Percentiles rank a stretch among this genome's conserved stretches.
phyloP scores from a whole-genome alignment of 192 early-diverging fungal species.

The Gigaspora rosea region DNA sequence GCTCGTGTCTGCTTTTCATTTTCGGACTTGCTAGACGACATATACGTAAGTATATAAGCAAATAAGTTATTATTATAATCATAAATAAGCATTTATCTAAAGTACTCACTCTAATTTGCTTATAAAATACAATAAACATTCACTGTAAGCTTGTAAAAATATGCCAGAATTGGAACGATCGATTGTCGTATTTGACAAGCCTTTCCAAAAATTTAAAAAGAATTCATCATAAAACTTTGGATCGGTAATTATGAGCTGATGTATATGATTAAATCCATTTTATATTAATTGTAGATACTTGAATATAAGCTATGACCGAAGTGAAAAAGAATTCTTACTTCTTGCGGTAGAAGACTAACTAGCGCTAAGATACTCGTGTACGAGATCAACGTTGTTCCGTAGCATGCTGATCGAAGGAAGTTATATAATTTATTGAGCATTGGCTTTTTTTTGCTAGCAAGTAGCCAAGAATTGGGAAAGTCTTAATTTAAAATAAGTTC shows the following conservation, averaged over 20 bases:
- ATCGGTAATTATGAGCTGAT: constrained; percentile 34
- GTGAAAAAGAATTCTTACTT: constrained; percentile 34
- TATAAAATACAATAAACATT: constrained; percentile 65
- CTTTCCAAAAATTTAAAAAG: constrained; percentile 65
- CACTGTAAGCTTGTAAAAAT: constrained; percentile 64
- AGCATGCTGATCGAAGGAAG: constrained; percentile 67
- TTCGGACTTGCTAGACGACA: constrained; percentile 25
- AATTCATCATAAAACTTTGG: constrained; percentile 56
- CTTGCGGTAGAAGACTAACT: constrained; percentile 60
- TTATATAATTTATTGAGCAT: constrained; percentile 61
- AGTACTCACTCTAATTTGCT: constrained; percentile 42
- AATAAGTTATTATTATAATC: constrained; percentile 3
- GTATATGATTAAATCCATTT: no score
- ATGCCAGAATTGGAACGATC: constrained; percentile 48
- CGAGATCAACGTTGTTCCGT: constrained; percentile 63
- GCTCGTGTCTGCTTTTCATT: constrained; percentile 5
- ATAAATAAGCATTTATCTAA: neutral
- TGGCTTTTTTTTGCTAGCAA: constrained; percentile 58
- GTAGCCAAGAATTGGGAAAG: constrained; percentile 65
- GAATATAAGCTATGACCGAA: neutral
- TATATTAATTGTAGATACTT: neutral
- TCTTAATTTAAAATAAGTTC: constrained; percentile 23
- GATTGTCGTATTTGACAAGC: constrained; percentile 48
- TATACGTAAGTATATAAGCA: neutral
- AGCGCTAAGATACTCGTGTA: constrained; percentile 82